Evolutionary conservation across 1,284 basidiomycete species (phyloP).

Genomic region (Trichosporon sp.): DNA sequence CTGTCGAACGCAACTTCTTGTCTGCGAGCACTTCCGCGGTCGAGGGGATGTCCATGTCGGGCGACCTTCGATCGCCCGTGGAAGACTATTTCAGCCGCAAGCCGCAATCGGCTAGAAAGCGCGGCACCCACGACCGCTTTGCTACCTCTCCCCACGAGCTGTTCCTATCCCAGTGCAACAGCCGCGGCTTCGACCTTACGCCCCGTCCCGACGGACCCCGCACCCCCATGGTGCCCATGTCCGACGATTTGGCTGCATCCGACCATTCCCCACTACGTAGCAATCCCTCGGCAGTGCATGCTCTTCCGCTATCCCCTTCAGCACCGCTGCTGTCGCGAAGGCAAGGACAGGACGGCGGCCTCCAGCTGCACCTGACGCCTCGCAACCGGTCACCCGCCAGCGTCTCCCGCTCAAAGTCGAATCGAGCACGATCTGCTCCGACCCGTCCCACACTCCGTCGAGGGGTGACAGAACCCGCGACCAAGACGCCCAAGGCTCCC

Average conservation of each 20-base stretch:
- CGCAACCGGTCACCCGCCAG: not conserved
- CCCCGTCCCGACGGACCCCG: not conserved
- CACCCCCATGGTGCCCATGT: not conserved
- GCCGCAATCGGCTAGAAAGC: not conserved
- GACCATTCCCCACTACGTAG: not conserved
- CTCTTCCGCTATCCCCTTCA: not conserved
- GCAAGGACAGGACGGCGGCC: not conserved
- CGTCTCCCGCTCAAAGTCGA: not conserved
- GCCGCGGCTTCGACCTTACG: not conserved
- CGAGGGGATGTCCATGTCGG: not conserved
- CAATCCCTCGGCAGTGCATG: not conserved
- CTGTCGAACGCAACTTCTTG: not conserved
- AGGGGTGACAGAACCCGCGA: conserved; percentile 32
- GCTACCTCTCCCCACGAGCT: not conserved
- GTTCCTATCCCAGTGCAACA: not conserved
- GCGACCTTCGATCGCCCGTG: not conserved
- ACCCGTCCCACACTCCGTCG: conserved; percentile 26
- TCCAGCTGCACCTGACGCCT: not conserved
- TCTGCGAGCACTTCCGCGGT: not conserved
- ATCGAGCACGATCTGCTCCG: not conserved
- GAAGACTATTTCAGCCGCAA: not conserved
- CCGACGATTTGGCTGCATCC: not conserved
- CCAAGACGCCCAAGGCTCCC: conserved; percentile 2
- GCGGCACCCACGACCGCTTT: not conserved
- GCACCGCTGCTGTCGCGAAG: conserved; percentile 1